These are phyloP conservation scores for Plasmodium fragile DNA, from an alignment of 169 alveolate genomes.

Conservation along the genomic window DNA sequence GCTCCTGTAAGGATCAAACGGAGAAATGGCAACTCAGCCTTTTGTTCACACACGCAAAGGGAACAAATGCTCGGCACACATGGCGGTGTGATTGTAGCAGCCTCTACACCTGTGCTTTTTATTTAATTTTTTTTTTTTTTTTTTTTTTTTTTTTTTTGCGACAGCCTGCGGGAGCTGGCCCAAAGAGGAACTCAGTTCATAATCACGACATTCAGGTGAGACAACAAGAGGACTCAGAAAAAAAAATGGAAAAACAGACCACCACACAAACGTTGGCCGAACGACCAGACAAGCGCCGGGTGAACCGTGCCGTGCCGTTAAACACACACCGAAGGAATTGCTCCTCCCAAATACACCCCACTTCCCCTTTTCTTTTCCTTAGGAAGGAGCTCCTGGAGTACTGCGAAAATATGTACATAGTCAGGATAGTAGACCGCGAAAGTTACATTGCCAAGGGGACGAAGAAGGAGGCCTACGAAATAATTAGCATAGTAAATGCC, in stretches of 20 bases:
- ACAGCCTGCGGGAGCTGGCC: slow-evolving; percentile 68
- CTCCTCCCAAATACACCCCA: slow-evolving; percentile 11
- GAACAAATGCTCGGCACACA: not conserved
- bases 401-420: slow-evolving; percentile 70
- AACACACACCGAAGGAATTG: not conserved
- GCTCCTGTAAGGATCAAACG: slow-evolving; percentile 31
- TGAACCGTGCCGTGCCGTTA: not conserved
- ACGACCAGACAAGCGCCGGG: not conserved
- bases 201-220: slow-evolving; percentile 72
- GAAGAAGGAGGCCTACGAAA: slow-evolving; percentile 69
- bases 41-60: not conserved
- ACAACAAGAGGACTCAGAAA: not conserved
- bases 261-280: not conserved
- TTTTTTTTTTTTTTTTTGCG: not conserved
- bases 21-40: not conserved
- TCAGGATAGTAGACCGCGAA: slow-evolving; percentile 60
- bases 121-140: not conserved
- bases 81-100: not conserved
- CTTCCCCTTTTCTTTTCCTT: not conserved
- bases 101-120: not conserved
- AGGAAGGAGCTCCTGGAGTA: slow-evolving; percentile 72
- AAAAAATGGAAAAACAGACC: not conserved
- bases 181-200: slow-evolving; percentile 70
- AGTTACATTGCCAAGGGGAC: slow-evolving; percentile 70
- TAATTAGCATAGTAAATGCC: slow-evolving; percentile 54